Evolutionary conservation across 2,329 filamentous ascomycete species (phyloP), one percentile per base, ranked within the genome.

Genomic region (Cladophialophora yegresii): DNA sequence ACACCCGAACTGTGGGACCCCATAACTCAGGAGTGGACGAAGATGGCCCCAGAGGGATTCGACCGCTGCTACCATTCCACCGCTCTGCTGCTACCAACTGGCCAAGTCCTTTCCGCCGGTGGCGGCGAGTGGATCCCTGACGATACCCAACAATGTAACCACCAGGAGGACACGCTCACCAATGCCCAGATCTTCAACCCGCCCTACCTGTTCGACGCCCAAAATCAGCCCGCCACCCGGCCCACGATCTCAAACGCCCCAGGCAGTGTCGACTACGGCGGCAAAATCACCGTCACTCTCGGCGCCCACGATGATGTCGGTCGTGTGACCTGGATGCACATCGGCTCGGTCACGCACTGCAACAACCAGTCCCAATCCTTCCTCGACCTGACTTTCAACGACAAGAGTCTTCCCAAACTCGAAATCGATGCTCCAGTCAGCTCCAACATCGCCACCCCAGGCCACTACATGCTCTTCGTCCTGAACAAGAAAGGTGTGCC

Each of bases 391-490:
- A 30, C 16, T 16, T 28, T 51, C 49, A 28, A 51, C 43, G 16
- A n/a, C 16, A n/a, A n/a, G 49, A 51, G 23, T 22, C 2, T 13
- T 10, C 23, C 49, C 12, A 28, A 22, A 23, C 16, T 51, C 23
- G 26, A 23, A 23, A 23, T 51, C 5, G 10, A 30, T 3, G 23
- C 49, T 23, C 49, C 20, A 5, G 49, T 23, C 26, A 28, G 23
- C 23, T 13, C 20, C 23, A 51, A 51, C 23, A 2, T 12, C 26
- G 49, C 49, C 4, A 13, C 23, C 12, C 49, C 49, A 6, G 8
- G 49, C 4, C 23, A 51, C 23, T 51, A 51, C 49, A 51, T 51
- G 49, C 49, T 51, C 23, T 51, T 51, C 26, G n/a, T 51, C 22
- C 12, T 51, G 49, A 51, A 51, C 49, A 28, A 22, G 49, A n/a